Conservation (phyloP, 768 basidiomycete species). For the Porphyrellus cyaneotinctus region DNA sequence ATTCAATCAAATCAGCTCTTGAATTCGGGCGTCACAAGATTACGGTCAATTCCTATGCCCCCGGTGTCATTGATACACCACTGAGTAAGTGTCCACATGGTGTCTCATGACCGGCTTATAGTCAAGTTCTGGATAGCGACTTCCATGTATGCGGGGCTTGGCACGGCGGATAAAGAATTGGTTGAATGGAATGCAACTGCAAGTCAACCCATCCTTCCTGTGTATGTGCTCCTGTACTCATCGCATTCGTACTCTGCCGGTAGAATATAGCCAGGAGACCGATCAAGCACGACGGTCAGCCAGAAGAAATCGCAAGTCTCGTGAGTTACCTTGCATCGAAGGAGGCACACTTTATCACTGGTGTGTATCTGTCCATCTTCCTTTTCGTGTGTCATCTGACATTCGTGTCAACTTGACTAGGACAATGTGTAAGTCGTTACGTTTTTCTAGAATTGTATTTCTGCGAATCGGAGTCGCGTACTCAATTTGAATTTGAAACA, state of each 20-base stretch:
- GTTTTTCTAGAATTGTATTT: not conserved
- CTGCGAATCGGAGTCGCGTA: not conserved
- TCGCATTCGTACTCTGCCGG: not conserved
- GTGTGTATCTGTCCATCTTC: constrained; percentile 9
- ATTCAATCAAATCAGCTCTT: constrained; percentile 4
- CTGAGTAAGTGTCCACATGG: constrained; percentile 24
- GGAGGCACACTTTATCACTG: constrained; percentile 36
- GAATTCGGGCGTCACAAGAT: constrained; percentile 35
- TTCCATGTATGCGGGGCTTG: not conserved
- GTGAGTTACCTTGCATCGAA: constrained; percentile 37
- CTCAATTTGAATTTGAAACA: constrained; percentile 1
- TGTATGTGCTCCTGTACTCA: not conserved
- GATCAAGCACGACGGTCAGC: constrained; percentile 19
- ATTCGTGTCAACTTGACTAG: not conserved
- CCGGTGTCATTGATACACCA: constrained; percentile 30
- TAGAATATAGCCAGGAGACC: not conserved
- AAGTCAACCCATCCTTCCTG: not conserved
- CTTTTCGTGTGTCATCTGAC: not conserved
- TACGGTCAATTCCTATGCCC: constrained; percentile 41
- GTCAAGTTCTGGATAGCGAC: not conserved
- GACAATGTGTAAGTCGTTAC: constrained; percentile 23
- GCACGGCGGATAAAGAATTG: not conserved
- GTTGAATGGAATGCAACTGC: not conserved
- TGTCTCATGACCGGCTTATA: not conserved
- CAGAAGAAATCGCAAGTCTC: constrained; percentile 34